Base-by-base conservation (phyloP, 2,329 filamentous ascomycete genomes). In the Xylaria sp. region DNA sequence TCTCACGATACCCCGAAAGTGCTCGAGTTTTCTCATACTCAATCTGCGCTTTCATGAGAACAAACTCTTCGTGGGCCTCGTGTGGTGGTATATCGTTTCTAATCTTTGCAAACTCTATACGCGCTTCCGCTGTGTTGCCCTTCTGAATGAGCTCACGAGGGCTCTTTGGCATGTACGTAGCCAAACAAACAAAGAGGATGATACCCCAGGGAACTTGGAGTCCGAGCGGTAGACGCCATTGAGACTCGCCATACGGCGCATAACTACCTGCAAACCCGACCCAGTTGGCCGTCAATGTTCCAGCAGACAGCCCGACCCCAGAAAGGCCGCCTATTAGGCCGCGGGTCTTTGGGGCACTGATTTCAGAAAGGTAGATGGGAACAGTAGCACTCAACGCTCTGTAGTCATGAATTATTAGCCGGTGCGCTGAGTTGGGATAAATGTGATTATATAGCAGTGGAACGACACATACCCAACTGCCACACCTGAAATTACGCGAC, bases 251-350 rank as follows among this genome's bases (percentile, higher is more conserved):
- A 66, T 87, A 87, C 0, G 86, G 81, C 0, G 86, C 85, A 64
- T 83, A 87, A 23, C 83, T 82, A 69, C 86, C 87, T 0, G 85
- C 85, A 71, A 84, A 88, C 2, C 86, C 86, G 3, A 88, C 82
- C 87, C 86, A 88, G 74, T 88, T 89, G 4, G 84, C 86, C 70
- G 81, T 78, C 85, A 87, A 87, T 3, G 85, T 87, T 12, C 86
- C 87, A 61, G 87, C 84, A 2, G 85, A 82, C 67, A 88, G 86
- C 8, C 86, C 86, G 60, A 84, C 85, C 8, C 87, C 86, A 0
- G 84, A 86, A 52, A 85, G 81, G 15, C 86, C 85, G 18, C 84
- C 86, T 66, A 88, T 87, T 15, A 88, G 77, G n/a, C 86, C 86
- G 46, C 86, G 82, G 61, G 80, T 78, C 9, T 80, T 74, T 0